Base-by-base conservation (phyloP, 2,329 filamentous ascomycete genomes). In the Curvularia verruculosa region DNA sequence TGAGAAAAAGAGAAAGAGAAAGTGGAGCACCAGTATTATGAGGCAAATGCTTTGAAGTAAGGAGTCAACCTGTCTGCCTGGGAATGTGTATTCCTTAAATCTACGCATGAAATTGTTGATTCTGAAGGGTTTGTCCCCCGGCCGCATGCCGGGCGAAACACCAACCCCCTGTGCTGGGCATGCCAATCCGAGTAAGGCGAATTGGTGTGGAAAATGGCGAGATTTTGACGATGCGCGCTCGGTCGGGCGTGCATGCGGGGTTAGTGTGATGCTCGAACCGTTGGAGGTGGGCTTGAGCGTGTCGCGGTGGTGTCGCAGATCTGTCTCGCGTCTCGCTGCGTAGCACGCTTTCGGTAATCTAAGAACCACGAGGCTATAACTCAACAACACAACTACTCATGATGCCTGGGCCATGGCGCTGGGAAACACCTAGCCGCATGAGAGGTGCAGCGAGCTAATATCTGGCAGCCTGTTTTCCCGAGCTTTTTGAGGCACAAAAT, bases 71-170 rank as follows among this genome's bases (percentile, higher is more conserved):
- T 44, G 21, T 44, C 31, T 44, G 49, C 40, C 58, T 63, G 67
- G 53, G 58, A 67, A 67, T 5, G 60, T 65, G 49, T 50, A 52
- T 66, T 63, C 65, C 71, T 77, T 77, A 75, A 74, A 74, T 74
- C 69, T 55, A 66, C 62, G 75, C 74, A 76, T 77, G 70, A 77
- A 73, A 76, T 76, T 75, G 67, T 60, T 43, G 36, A 37, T 58
- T 63, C 52, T 61, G 58, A 61, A 58, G 64, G 67, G 55, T 49
- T 48, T 61, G 63, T 65, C 60, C 52, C 58, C 54, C 52, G 57
- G 65, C 61, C 65, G 68, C 61, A 59, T 57, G 57, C 66, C 69
- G 63, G 68, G 66, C 74, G 75, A 77, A 76, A 77, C 75, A 74
- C 71, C 51, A 65, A 58, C 65, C 71, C 69, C 69, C 65, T 68